Evolutionary conservation across 345 rosid species (phyloP).

Genomic region (Rhizophora apiculata): DNA sequence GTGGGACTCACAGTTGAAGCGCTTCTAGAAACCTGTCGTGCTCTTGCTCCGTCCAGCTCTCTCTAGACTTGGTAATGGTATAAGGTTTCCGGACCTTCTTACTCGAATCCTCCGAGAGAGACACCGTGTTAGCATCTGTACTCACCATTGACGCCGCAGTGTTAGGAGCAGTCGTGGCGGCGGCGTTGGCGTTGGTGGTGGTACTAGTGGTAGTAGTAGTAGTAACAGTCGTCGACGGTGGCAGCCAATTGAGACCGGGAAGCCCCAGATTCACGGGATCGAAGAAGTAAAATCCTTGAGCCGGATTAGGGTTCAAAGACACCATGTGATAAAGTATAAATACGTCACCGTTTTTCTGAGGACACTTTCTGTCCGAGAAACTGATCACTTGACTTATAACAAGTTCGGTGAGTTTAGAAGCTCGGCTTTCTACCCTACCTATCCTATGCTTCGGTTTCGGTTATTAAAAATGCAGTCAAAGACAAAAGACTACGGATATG

Average conservation of each 20-base stretch:
- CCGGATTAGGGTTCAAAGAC: slow-evolving; percentile 31
- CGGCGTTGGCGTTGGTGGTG: too few species aligned
- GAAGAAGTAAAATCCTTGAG: slow-evolving; percentile 20
- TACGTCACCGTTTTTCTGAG: too few species aligned
- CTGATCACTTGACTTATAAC: too few species aligned
- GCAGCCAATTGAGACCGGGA: slow-evolving; percentile 40
- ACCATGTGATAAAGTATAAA: too few species aligned
- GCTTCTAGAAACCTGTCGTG: slow-evolving; percentile 96
- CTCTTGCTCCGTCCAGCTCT: slow-evolving; percentile 96
- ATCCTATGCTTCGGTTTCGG: too few species aligned
- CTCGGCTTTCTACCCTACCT: too few species aligned
- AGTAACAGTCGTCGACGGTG: neutral
- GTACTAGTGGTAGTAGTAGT: neutral
- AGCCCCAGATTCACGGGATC: slow-evolving; percentile 25
- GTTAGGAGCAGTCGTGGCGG: neutral
- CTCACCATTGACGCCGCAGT: slow-evolving; percentile 6
- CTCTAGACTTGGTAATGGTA: slow-evolving; percentile 88
- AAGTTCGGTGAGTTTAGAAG: too few species aligned
- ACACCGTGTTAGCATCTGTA: slow-evolving; percentile 18
- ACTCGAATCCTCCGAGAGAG: slow-evolving; percentile 46
- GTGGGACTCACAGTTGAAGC: slow-evolving; percentile 64
- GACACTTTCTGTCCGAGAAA: too few species aligned
- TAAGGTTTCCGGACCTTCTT: slow-evolving; percentile 92
- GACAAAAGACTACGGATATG: too few species aligned
- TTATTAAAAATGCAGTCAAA: too few species aligned